Base-by-base conservation (phyloP, 2,329 filamentous ascomycete genomes). In the Pyrenochaeta sp. region DNA sequence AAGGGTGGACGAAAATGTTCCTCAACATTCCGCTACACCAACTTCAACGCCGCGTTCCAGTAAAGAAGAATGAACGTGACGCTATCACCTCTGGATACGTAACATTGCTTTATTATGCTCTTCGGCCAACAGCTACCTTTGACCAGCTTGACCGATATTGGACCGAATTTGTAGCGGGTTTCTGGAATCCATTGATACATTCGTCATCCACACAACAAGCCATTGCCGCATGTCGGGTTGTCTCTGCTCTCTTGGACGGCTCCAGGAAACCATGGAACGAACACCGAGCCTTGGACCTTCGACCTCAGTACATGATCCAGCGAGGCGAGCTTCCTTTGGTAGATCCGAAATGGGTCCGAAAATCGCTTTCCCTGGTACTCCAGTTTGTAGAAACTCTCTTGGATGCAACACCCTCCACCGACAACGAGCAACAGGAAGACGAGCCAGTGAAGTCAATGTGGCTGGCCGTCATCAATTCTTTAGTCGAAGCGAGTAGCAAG, bases 271-370 rank as follows among this genome's bases (percentile, higher is more conserved):
- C 89, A 3, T 98, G 93, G 92, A 89, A 86, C 52, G 88, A 91
- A 64, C 88, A 91, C 61, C 88, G 89, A 50, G 89, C 91, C 9
- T 82, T 88, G 57, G 86, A 90, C 22, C 77, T 79, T 15, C 80
- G 85, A 2, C 77, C 75, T 5, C 68, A 72, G 10, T 57, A 64
- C 5, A 82, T 88, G 71, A 57, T 74, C 9, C 72, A 72, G 50
- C 83, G 89, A 0, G 86, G 89, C n/a, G 92, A 97, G 58, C 81
- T 99, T n/a, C 91, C 93, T 5, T 82, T 89, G 6, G 81, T 98
- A 6, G 93, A 98, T 69, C 84, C 91, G 4, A 92, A 90, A 80
- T 99, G 95, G 95, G 83, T 96, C 12, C 87, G 94, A 52, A 89
- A 86, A 57, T 92, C 91, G 60, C 81, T 90, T 4, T 73, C 80